Conservation (phyloP, 164 flowering plant species). For the Chimonanthus praecox region DNA sequence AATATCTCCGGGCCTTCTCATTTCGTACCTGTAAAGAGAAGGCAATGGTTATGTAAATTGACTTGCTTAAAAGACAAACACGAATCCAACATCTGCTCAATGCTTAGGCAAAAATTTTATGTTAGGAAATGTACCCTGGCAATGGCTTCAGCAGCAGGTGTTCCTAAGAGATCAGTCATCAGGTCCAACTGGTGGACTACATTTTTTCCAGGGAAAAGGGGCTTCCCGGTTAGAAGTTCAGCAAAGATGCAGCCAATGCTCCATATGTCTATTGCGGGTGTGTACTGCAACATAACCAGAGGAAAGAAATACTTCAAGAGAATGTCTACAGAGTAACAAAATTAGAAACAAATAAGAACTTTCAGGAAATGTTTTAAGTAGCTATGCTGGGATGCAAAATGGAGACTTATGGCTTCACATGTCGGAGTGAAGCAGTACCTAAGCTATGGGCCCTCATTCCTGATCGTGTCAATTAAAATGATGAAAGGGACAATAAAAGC, state of each 20-base stretch:
- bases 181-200: conserved; percentile 95
- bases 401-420: neutral
- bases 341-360: neutral
- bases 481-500: neutral
- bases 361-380: neutral
- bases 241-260: conserved; percentile 99
- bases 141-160: conserved; percentile 87
- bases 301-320: neutral
- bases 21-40: conserved; percentile 65
- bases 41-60: neutral
- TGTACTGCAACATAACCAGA: conserved; percentile 57
- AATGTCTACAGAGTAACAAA: neutral
- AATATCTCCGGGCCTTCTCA: conserved; percentile 93
- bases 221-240: conserved; percentile 92
- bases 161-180: conserved; percentile 91
- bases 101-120: neutral
- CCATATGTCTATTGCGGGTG: conserved; percentile 98
- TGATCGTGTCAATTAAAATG: no score
- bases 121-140: conserved; percentile 56
- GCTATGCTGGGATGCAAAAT: neutral
- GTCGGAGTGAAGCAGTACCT: no score
- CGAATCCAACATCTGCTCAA: neutral
- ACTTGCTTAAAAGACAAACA: neutral
- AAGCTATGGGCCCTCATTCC: no score
- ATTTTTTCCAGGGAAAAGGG: conserved; percentile 97